Evolutionary conservation across 2,329 filamentous ascomycete species (phyloP).

Genomic region (Lasiodiplodia hormozganensis): DNA sequence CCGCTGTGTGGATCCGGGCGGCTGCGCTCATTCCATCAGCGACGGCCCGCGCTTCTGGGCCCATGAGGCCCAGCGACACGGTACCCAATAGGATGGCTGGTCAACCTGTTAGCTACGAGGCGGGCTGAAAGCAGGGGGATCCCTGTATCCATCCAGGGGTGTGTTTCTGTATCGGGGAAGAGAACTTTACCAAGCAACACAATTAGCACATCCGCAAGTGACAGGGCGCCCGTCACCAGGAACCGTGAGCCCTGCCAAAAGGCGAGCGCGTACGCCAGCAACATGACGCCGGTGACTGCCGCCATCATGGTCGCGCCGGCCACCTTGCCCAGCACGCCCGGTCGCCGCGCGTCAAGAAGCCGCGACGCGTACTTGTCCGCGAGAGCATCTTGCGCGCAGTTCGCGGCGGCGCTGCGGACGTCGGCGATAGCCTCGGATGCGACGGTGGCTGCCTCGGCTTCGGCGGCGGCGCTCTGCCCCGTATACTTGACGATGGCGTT

Average conservation of each 20-base stretch:
- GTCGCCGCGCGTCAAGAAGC: constrained; percentile 8
- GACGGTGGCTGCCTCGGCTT: constrained; percentile 63
- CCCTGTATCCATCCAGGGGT: background rate
- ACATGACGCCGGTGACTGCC: constrained; percentile 10
- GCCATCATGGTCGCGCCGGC: constrained; percentile 18
- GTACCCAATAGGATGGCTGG: constrained; percentile 13
- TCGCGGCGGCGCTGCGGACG: background rate
- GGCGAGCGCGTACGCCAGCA: constrained; percentile 18
- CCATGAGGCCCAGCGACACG: constrained; percentile 35
- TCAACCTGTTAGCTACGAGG: background rate
- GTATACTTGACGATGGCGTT: constrained; percentile 13
- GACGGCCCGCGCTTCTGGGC: constrained; percentile 84
- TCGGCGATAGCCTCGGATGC: constrained; percentile 1
- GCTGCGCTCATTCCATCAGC: constrained; percentile 83
- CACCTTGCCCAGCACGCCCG: constrained; percentile 4
- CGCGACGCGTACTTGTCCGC: background rate
- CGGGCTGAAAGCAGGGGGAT: too few relatives aligned
- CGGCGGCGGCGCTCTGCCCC: constrained; percentile 63
- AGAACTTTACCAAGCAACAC: constrained; percentile 49
- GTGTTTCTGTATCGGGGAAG: too few relatives aligned
- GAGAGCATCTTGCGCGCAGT: constrained; percentile 12
- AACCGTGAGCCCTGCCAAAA: constrained; percentile 28
- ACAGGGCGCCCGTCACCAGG: constrained; percentile 38
- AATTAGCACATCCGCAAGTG: constrained; percentile 89
- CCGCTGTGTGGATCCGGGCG: constrained; percentile 90